Percentiles rank a stretch among this genome's conserved stretches.
Evolutionary conservation across 805 yeast species (phyloP).

Genomic region (Wickerhamiella spandovensis): DNA sequence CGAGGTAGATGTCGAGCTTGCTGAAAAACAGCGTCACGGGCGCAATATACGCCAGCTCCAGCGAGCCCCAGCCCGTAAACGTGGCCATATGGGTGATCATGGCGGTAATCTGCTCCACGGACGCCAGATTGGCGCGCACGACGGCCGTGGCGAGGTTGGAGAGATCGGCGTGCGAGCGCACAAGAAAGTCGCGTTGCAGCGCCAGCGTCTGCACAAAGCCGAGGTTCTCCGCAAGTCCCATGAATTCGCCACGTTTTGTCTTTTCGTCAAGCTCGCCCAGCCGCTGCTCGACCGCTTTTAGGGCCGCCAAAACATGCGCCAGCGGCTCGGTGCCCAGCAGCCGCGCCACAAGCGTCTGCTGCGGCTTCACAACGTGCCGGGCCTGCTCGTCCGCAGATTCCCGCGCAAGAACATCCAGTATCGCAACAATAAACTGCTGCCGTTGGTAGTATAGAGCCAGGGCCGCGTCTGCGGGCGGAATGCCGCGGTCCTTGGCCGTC

Average conservation of each 20-base stretch:
- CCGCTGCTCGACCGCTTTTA: slow-evolving; percentile 44
- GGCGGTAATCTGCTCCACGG: slow-evolving; percentile 27
- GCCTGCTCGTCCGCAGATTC: slow-evolving; percentile 18
- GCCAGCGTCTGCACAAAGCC: slow-evolving; percentile 36
- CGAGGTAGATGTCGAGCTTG: background rate
- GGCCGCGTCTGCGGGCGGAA: slow-evolving; percentile 32
- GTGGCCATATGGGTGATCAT: slow-evolving; percentile 35
- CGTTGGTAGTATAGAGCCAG: slow-evolving; percentile 55
- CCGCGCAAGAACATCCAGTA: slow-evolving; percentile 9
- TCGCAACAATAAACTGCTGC: slow-evolving; percentile 56
- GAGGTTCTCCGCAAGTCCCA: slow-evolving; percentile 33
- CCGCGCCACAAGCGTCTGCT: background rate
- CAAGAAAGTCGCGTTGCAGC: slow-evolving; percentile 49
- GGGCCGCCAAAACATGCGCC: slow-evolving; percentile 37
- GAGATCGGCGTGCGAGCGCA: slow-evolving; percentile 55
- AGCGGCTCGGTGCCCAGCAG: slow-evolving; percentile 21
- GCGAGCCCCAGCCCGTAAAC: slow-evolving; percentile 47
- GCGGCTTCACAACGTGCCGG: slow-evolving; percentile 3
- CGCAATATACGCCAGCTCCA: slow-evolving; percentile 43
- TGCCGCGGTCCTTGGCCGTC: slow-evolving; percentile 27
- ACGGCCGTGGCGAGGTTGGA: slow-evolving; percentile 44
- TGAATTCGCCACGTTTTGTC: slow-evolving; percentile 38
- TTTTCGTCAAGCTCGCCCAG: slow-evolving; percentile 37
- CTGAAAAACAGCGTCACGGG: slow-evolving; percentile 30
- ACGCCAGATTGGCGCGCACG: slow-evolving; percentile 27